Percentiles rank a stretch among this genome's conserved stretches.
Conservation (phyloP, 345 rosid species). For the Lepidium didymum region DNA sequence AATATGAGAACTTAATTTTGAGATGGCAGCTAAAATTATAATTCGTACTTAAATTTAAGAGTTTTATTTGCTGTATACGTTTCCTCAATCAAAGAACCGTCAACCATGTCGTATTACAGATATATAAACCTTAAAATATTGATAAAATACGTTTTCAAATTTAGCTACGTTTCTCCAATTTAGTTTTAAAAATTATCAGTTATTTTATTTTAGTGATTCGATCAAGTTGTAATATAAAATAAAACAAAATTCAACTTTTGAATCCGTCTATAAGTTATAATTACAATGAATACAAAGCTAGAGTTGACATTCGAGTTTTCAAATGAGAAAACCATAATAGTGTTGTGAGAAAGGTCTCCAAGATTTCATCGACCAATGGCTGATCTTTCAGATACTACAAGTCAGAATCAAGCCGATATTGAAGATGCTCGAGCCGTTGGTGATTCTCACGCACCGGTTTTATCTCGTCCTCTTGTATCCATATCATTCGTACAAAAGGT, state of each 20-base stretch:
- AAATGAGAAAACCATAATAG: neutral
- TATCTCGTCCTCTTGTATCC: neutral
- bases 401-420: conserved; percentile 3
- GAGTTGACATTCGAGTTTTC: conserved; percentile 9
- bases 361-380: conserved; percentile 4
- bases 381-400: conserved; percentile 6
- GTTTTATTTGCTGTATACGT: neutral
- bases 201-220: neutral
- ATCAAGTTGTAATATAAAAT: conserved; percentile 1
- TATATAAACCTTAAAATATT: no score
- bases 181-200: neutral
- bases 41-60: neutral
- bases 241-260: neutral
- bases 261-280: neutral
- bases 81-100: neutral
- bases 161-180: neutral
- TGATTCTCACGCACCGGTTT: neutral
- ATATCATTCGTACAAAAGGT: conserved; percentile 21
- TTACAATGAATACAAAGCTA: neutral
- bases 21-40: no score
- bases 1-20: neutral
- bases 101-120: neutral
- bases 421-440: conserved; percentile 4
- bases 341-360: neutral
- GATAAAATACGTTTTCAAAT: no score